phyloP scores from a whole-genome alignment of 1,284 basidiomycete genomes.

The Wallemia hederae region DNA sequence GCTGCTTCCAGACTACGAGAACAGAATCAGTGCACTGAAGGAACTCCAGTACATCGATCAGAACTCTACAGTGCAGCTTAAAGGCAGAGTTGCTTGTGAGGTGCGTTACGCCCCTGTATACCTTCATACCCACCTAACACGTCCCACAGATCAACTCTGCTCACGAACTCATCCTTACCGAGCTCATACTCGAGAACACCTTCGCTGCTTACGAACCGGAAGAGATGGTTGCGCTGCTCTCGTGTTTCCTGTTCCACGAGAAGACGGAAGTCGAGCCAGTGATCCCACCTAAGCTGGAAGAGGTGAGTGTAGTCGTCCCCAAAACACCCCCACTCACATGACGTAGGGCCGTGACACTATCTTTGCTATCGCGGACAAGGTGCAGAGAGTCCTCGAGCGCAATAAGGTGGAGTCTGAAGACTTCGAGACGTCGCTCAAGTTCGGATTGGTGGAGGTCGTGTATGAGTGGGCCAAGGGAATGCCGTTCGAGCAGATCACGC shows the following conservation, averaged over 20 bases:
- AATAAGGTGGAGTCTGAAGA: slow-evolving; percentile 53
- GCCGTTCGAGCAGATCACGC: slow-evolving; percentile 82
- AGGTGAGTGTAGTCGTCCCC: slow-evolving; percentile 11
- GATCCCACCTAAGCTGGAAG: slow-evolving; percentile 43
- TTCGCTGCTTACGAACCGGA: slow-evolving; percentile 69
- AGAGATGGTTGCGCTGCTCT: slow-evolving; percentile 88
- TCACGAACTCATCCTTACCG: slow-evolving; percentile 79
- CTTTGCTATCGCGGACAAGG: slow-evolving; percentile 46
- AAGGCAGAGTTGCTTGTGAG: slow-evolving; percentile 94
- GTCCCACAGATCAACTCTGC: slow-evolving; percentile 64
- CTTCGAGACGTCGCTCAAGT: slow-evolving; percentile 42
- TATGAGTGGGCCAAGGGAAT: slow-evolving; percentile 98
- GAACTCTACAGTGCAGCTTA: slow-evolving; percentile 74
- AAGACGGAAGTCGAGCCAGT: slow-evolving; percentile 67
- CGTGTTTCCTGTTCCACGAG: slow-evolving; percentile 90
- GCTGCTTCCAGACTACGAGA: slow-evolving; percentile 86
- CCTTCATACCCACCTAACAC: slow-evolving; percentile 1
- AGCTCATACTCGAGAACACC: slow-evolving; percentile 85
- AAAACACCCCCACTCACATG: background rate
- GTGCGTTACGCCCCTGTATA: slow-evolving; percentile 18
- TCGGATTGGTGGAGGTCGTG: slow-evolving; percentile 76
- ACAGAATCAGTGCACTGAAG: slow-evolving; percentile 66
- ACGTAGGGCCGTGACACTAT: slow-evolving; percentile 42
- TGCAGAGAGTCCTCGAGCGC: slow-evolving; percentile 44
- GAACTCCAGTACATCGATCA: slow-evolving; percentile 77